Base-by-base conservation (phyloP, 2,329 filamentous ascomycete genomes). In the Paramyrothecium roridum region DNA sequence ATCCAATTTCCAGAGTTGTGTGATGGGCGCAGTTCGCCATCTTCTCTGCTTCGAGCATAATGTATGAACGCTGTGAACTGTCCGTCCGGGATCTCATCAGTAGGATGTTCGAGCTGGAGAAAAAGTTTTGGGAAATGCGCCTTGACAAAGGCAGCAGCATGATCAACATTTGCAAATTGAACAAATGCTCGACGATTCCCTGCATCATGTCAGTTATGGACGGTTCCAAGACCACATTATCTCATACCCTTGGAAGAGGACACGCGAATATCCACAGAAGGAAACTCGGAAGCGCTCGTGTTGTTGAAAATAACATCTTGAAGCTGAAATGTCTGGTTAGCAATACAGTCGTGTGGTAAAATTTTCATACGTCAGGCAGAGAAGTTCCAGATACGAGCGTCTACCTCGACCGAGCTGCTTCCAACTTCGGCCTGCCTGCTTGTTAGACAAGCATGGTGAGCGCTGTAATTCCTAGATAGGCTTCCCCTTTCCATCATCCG, bases 101-200 rank as follows among this genome's bases (percentile, higher is more conserved):
- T 72, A 13, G 69, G 61, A 20, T 73, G 64, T 30, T 65, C 61
- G 55, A 76, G 65, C 43, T 71, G 62, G 52, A 78, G 57, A 20
- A 60, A 58, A 52, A 78, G 61, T 58, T 71, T 72, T 54, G 75
- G 75, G 60, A 72, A 76, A 61, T 77, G 68, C 58, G 70, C 67
- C 63, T 74, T 73, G 58, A 79, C 66, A 63, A 80, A 76, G 53
- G 68, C 56, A 54, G 72, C 54, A 53, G 77, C 69, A 59, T 78
- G 63, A 52, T 74, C 67, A 50, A 76, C 56, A 57, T 71, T 58
- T 56, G 71, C 62, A 58, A 79, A 73, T 59, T 78, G 67, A 37
- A 79, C 68, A 63, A 77, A 77, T 20, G 76, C 72, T 48, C 74
- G 69, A 37, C 68, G 67, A 55, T 68, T 63, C 20, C 73, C 76